Evolutionary conservation across 495 filamentous ascomycete species (phyloP).

Genomic region (Aspergillus kassunensis): DNA sequence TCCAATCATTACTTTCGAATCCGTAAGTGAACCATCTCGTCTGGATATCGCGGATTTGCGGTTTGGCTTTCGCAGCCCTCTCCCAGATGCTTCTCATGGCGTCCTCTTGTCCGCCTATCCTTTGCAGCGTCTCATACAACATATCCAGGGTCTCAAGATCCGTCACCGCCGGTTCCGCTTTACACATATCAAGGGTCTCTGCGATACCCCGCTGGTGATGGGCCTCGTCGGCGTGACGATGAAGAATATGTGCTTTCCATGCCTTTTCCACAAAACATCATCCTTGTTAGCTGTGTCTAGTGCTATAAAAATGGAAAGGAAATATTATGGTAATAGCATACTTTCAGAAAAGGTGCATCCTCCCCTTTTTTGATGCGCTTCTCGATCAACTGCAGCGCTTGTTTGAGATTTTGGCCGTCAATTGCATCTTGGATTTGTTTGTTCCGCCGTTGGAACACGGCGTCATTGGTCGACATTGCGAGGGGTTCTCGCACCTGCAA

Average conservation of each 20-base stretch:
- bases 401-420: constrained; percentile 53
- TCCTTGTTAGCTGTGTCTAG: constrained; percentile 16
- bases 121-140: constrained; percentile 35
- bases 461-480: constrained; percentile 38
- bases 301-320: too few relatives aligned
- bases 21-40: constrained; percentile 50
- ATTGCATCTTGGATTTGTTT: constrained; percentile 57
- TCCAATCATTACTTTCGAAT: constrained; percentile 49
- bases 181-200: constrained; percentile 46
- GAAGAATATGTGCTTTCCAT: constrained; percentile 51
- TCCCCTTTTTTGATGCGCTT: constrained; percentile 60
- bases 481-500: not conserved
- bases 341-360: constrained; percentile 41
- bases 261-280: constrained; percentile 28
- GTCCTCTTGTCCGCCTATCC: constrained; percentile 29
- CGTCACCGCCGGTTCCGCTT: constrained; percentile 44
- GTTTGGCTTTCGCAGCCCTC: constrained; percentile 47
- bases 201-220: constrained; percentile 39
- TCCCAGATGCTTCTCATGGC: constrained; percentile 49
- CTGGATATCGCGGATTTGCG: constrained; percentile 49
- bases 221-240: constrained; percentile 39
- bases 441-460: constrained; percentile 51
- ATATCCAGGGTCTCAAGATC: constrained; percentile 49
- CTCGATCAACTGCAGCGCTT: constrained; percentile 56
- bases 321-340: constrained; percentile 13